A percentile compares a stretch with the other conserved stretches of the same genome.
Evolutionary conservation across 1,284 basidiomycete species (phyloP).

Genomic region (Ustilago xerochloae): DNA sequence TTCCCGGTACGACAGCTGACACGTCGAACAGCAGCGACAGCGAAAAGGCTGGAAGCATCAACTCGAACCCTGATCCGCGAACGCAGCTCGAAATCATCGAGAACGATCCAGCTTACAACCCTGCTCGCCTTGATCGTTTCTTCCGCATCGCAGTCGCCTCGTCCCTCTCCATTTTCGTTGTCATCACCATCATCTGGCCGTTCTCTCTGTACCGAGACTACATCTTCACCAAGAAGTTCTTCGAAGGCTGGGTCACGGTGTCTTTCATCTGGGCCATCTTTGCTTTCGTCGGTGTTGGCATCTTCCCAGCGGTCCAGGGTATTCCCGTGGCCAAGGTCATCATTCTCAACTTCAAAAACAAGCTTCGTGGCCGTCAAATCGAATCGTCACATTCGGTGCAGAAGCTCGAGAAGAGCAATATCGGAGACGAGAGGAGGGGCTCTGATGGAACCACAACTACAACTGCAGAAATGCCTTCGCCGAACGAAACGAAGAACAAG

Average conservation of each 20-base stretch:
- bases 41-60: constrained; percentile 19
- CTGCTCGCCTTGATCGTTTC: constrained; percentile 31
- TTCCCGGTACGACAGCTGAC: constrained; percentile 1
- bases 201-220: constrained; percentile 65
- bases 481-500: constrained; percentile 1
- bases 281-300: constrained; percentile 54
- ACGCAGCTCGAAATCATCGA: constrained; percentile 47
- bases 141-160: constrained; percentile 39
- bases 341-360: constrained; percentile 16
- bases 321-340: constrained; percentile 44
- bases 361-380: not conserved
- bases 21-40: not conserved
- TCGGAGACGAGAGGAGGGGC: not conserved
- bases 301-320: constrained; percentile 61
- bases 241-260: constrained; percentile 64
- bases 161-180: constrained; percentile 48
- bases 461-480: not conserved
- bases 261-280: constrained; percentile 61
- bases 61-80: constrained; percentile 14
- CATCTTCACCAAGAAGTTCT: constrained; percentile 63
- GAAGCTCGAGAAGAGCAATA: not conserved
- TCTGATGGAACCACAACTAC: not conserved
- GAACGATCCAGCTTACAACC: constrained; percentile 36
- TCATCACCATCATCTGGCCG: constrained; percentile 66
- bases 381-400: not conserved